Percentiles rank a stretch among this genome's conserved stretches.
Conservation (phyloP, 2,329 filamentous ascomycete genomes). For the Periconia macrospinosa region DNA sequence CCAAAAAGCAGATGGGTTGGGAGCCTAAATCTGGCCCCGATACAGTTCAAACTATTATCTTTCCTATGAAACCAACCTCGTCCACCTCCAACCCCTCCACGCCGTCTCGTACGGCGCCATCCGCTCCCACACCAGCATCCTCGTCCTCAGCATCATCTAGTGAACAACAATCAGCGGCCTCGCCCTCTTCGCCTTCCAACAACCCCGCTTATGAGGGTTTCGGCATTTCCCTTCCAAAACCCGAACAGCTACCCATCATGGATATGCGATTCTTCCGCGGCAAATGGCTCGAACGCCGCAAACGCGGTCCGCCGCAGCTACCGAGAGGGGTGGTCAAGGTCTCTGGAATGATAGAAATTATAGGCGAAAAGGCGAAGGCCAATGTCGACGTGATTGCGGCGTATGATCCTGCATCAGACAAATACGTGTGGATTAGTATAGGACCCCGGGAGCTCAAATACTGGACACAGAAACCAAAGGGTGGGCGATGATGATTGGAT, state of each 20-base stretch:
- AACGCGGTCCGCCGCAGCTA: slow-evolving; percentile 25
- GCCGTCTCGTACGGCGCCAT: slow-evolving; percentile 8
- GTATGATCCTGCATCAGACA: slow-evolving; percentile 49
- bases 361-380: slow-evolving; percentile 45
- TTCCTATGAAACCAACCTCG: slow-evolving; percentile 10
- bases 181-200: slow-evolving; percentile 9
- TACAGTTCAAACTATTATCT: slow-evolving; percentile 14
- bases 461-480: slow-evolving; percentile 44
- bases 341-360: slow-evolving; percentile 49
- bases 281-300: slow-evolving; percentile 22
- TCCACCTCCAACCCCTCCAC: neutral
- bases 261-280: slow-evolving; percentile 31
- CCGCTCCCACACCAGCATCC: slow-evolving; percentile 7
- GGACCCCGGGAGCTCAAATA: slow-evolving; percentile 23
- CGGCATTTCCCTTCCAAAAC: slow-evolving; percentile 27
- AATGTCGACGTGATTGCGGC: slow-evolving; percentile 49
- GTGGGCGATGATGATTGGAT: slow-evolving; percentile 32
- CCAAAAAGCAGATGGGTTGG: slow-evolving; percentile 30
- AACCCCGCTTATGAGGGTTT: slow-evolving; percentile 20
- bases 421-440: slow-evolving; percentile 38
- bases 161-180: slow-evolving; percentile 12
- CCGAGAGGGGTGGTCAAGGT: slow-evolving; percentile 51
- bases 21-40: slow-evolving; percentile 15
- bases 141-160: slow-evolving; percentile 12
- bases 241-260: slow-evolving; percentile 24